These are phyloP conservation scores for Sugiyamaella neomexicana DNA, from an alignment of 1,139 yeast species.

Conservation along the genomic window DNA sequence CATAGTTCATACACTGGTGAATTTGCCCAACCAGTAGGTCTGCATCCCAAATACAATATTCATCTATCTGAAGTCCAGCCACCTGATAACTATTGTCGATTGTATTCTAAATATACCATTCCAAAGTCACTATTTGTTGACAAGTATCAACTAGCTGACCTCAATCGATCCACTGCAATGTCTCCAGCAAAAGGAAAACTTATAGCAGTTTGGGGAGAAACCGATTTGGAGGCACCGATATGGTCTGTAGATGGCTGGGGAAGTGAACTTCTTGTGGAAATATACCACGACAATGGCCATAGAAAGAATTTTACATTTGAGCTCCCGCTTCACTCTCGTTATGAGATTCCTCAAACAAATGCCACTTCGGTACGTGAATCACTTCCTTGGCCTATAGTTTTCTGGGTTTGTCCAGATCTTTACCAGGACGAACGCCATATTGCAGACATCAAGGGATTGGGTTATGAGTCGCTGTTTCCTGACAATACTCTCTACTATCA, in stretches of 20 bases:
- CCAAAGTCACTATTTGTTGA: slow-evolving; percentile 44
- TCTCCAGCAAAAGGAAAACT: slow-evolving; percentile 40
- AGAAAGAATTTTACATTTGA: slow-evolving; percentile 34
- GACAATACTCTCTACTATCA: slow-evolving; percentile 47
- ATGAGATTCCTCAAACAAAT: slow-evolving; percentile 43
- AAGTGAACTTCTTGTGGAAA: slow-evolving; percentile 44
- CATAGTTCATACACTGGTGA: slow-evolving; percentile 32
- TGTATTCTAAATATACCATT: slow-evolving; percentile 43
- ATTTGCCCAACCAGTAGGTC: slow-evolving; percentile 45
- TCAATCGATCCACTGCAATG: slow-evolving; percentile 33
- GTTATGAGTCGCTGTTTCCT: slow-evolving; percentile 50
- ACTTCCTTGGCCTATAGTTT: slow-evolving; percentile 46
- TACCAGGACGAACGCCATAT: slow-evolving; percentile 29
- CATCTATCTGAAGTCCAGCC: slow-evolving; percentile 23
- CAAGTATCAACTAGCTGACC: slow-evolving; percentile 44
- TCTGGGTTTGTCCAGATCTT: slow-evolving; percentile 50
- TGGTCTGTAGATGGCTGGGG: slow-evolving; percentile 51
- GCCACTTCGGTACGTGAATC: slow-evolving; percentile 28
- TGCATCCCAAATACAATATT: slow-evolving; percentile 46
- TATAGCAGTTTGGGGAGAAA: slow-evolving; percentile 47
- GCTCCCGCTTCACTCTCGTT: slow-evolving; percentile 52
- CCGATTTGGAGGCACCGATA: slow-evolving; percentile 49
- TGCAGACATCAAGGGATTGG: slow-evolving; percentile 41
- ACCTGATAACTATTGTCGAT: slow-evolving; percentile 40
- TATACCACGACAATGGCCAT: slow-evolving; percentile 30